Evolutionary conservation across 2,329 filamentous ascomycete species (phyloP).

Genomic region (Paramyrothecium roridum): DNA sequence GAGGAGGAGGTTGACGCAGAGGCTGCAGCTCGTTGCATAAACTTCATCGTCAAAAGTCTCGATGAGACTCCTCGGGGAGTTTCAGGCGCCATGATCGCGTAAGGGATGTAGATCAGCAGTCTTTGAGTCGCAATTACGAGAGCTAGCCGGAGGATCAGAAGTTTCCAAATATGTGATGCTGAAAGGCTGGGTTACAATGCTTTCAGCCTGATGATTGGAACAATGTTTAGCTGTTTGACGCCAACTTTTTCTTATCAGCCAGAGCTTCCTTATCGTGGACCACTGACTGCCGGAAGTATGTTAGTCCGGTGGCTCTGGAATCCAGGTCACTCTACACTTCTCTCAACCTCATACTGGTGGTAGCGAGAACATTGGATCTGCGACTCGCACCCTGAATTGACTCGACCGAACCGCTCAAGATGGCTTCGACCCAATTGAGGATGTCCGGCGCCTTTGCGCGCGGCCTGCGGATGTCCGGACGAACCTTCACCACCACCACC

Average conservation of each 20-base stretch:
- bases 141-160: too few relatives aligned
- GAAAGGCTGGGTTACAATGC: too few relatives aligned
- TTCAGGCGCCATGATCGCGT: conserved; percentile 40
- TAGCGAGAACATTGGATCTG: neutral
- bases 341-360: conserved; percentile 10
- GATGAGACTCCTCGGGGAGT: conserved; percentile 74
- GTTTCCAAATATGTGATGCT: too few relatives aligned
- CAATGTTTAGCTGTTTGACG: neutral
- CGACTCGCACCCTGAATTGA: conserved; percentile 8
- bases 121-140: neutral
- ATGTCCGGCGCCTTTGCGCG: conserved; percentile 40
- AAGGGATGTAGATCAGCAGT: neutral
- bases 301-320: conserved; percentile 6
- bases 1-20: conserved; percentile 45
- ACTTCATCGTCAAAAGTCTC: conserved; percentile 90
- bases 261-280: neutral
- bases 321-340: neutral
- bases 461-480: conserved; percentile 38
- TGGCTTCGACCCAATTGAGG: conserved; percentile 44
- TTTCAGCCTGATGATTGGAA: neutral
- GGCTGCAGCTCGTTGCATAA: conserved; percentile 86
- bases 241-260: too few relatives aligned
- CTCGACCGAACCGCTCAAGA: conserved; percentile 17
- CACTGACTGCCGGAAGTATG: conserved; percentile 3
- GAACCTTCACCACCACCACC: conserved; percentile 46